Evolutionary conservation across 1,284 basidiomycete genomes (phyloP), one percentile per base, ranked within the genome.

Genomic region (Hemileia vastatrix): DNA sequence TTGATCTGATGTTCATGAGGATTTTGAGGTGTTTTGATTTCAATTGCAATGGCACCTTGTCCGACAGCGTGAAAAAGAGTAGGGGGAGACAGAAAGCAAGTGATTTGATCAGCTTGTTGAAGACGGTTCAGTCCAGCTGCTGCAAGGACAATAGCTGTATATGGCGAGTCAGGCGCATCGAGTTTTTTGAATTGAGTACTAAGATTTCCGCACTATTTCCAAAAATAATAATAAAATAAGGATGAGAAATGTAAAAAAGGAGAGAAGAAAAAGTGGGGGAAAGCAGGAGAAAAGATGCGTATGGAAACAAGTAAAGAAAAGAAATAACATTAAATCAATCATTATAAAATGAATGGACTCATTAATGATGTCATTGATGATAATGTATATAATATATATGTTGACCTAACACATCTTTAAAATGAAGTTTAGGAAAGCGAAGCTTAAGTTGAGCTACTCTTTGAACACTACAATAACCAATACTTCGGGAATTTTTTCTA

Each of bases 391-490:
- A n/a, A n/a, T n/a, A n/a, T n/a, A n/a, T n/a, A n/a, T n/a, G n/a
- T n/a, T n/a, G n/a, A n/a, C 88, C 78, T 77, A 92, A 90, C 71
- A 94, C 86, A 76, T 97, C 93, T 76, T 85, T 80, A 77, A 96
- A 97, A 62, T 83, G 81, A 54, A 99, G 80, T 57, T 82, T 78
- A 0, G 90, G 90, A 77, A 85, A 94, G 54, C 80, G 81, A 67
- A 87, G 82, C 76, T 86, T 86, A 63, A 98, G 77, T 77, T 97
- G 93, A 2, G 95, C 94, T 44, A 96, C 86, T 63, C 95, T 79
- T 58, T 95, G 81, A 21, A 99, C 89, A 71, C 90, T 93, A 67
- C 90, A 90, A 36, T 94, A 97, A 8, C 95, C 95, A 11, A 98
- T 84, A 19, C 94, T 87, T 83, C 81, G 1, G 93, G 92, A 54